Conservation (phyloP, 1,284 basidiomycete species). For the Pseudozyma flocculosa region DNA sequence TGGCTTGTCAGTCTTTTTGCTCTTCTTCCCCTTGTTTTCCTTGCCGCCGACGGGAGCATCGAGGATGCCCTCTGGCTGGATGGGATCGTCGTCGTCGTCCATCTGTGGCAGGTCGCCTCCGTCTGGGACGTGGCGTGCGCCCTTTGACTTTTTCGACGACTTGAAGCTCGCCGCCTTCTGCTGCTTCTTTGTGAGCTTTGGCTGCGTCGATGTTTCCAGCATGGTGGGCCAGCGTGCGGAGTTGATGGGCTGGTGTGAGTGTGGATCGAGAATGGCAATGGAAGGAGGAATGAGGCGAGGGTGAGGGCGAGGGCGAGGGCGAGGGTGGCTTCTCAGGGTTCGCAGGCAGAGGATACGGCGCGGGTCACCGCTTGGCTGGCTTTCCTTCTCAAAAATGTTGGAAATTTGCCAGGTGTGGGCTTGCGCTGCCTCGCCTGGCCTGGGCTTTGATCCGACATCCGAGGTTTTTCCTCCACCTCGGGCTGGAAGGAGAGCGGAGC, state of each 20-base stretch:
- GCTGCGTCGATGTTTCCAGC: neutral
- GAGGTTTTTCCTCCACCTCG: too few relatives aligned
- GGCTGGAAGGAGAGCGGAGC: too few relatives aligned
- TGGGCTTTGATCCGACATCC: too few relatives aligned
- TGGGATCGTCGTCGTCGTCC: conserved; percentile 2
- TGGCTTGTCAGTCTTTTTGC: neutral
- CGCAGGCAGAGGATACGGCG: conserved; percentile 3
- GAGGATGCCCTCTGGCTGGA: conserved; percentile 1
- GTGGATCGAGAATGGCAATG: too few relatives aligned
- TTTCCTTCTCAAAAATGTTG: too few relatives aligned
- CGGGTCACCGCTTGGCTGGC: neutral
- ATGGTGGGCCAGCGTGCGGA: neutral
- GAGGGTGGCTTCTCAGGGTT: conserved; percentile 16
- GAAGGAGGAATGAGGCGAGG: too few relatives aligned
- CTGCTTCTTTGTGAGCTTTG: conserved; percentile 47
- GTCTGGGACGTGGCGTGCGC: neutral
- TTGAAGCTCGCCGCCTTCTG: conserved; percentile 46
- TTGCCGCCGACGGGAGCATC: neutral
- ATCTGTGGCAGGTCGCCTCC: conserved; percentile 5
- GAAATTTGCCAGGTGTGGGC: too few relatives aligned
- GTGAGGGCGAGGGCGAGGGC: neutral
- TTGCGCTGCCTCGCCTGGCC: too few relatives aligned
- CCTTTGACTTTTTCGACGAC: conserved; percentile 7
- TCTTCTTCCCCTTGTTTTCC: conserved; percentile 20
- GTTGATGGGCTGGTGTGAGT: too few relatives aligned